A percentile compares a stretch with the other conserved stretches of the same genome.
Evolutionary conservation across 257 asterid species (phyloP).

Genomic region (Solanum virginianum): DNA sequence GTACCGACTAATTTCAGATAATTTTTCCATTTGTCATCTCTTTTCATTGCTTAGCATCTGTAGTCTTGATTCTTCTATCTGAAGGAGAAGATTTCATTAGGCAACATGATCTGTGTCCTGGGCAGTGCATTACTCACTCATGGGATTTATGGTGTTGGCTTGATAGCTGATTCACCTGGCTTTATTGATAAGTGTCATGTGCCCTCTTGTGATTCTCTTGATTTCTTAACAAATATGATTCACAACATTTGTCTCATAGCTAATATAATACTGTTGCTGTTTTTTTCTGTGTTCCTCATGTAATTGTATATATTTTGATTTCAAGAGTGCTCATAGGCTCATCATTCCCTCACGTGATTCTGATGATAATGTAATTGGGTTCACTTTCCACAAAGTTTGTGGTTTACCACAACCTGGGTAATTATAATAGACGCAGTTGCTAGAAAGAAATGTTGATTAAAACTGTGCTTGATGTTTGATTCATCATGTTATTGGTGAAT

Average conservation of each 20-base stretch:
- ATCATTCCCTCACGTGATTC: neutral
- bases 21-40: neutral
- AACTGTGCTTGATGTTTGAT: neutral
- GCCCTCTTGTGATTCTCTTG: neutral
- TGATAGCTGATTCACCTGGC: neutral
- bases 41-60: neutral
- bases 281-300: neutral
- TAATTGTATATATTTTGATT: neutral
- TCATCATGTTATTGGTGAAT: neutral
- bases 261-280: neutral
- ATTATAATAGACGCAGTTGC: neutral
- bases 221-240: neutral
- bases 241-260: neutral
- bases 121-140: neutral
- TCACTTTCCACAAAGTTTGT: neutral
- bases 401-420: neutral
- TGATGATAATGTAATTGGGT: neutral
- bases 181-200: neutral
- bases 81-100: neutral
- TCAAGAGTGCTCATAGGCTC: neutral
- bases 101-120: neutral
- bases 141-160: neutral
- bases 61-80: neutral
- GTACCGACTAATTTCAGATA: neutral
- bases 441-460: neutral